Evolutionary conservation across 106 monocot genomes (phyloP).

Genomic region (Dendrobium catenatum): DNA sequence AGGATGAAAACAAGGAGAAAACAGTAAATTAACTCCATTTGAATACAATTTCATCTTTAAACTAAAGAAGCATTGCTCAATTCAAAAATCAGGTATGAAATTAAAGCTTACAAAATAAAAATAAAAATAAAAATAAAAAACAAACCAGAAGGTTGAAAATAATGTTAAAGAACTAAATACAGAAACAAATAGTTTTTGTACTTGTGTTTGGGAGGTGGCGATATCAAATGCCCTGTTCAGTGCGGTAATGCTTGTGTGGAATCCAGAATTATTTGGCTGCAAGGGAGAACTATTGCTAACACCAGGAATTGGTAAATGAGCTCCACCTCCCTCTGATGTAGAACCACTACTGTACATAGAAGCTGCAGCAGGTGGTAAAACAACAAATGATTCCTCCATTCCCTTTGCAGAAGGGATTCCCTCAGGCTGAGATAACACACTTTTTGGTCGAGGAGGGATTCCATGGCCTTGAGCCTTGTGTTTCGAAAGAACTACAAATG

Average conservation of each 20-base stretch:
- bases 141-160: not conserved
- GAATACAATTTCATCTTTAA: not conserved
- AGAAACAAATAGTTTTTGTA: slow-evolving; percentile 10
- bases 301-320: slow-evolving; percentile 26
- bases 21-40: not conserved
- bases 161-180: not conserved
- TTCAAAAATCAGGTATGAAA: not conserved
- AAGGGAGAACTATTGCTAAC: slow-evolving; percentile 17
- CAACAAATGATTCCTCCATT: slow-evolving; percentile 81
- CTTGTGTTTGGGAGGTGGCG: slow-evolving; percentile 81
- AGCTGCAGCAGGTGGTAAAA: slow-evolving; percentile 75
- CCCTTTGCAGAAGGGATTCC: slow-evolving; percentile 26
- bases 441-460: slow-evolving; percentile 59
- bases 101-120: not conserved
- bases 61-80: not conserved
- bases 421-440: slow-evolving; percentile 18
- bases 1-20: not conserved
- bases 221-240: slow-evolving; percentile 90
- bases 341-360: slow-evolving; percentile 74
- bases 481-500: slow-evolving; percentile 75
- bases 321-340: slow-evolving; percentile 29
- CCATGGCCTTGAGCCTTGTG: slow-evolving; percentile 45
- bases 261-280: slow-evolving; percentile 42
- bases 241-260: slow-evolving; percentile 66
- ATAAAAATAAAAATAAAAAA: not conserved